phyloP scores from a whole-genome alignment of 2,329 filamentous ascomycete species.

The Colletotrichum musicola region DNA sequence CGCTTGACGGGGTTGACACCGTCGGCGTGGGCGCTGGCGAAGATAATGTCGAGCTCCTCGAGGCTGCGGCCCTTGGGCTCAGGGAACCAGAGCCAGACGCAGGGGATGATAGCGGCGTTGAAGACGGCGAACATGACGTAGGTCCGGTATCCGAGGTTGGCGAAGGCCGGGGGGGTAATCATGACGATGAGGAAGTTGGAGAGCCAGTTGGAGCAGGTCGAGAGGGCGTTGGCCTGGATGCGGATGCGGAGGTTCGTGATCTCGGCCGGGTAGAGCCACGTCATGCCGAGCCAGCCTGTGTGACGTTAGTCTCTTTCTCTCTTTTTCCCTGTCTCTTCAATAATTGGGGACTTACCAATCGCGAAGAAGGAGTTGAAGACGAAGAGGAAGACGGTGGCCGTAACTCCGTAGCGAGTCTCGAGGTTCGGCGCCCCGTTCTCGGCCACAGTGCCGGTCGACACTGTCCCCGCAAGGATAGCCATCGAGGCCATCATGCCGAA shows the following conservation, averaged over 20 bases:
- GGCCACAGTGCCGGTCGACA: conserved; percentile 46
- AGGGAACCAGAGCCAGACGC: conserved; percentile 65
- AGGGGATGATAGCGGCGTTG: conserved; percentile 64
- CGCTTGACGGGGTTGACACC: conserved; percentile 44
- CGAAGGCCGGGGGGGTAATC: conserved; percentile 72
- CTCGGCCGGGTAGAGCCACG: conserved; percentile 73
- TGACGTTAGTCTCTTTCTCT: background rate
- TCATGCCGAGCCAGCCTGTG: conserved; percentile 67
- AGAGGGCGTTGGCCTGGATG: conserved; percentile 73
- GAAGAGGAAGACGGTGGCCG: conserved; percentile 66
- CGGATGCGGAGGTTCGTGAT: conserved; percentile 71
- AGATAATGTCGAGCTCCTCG: conserved; percentile 70
- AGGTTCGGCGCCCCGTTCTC: conserved; percentile 45
- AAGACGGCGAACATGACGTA: conserved; percentile 69
- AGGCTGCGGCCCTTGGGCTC: conserved; percentile 67
- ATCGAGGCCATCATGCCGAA: conserved; percentile 72
- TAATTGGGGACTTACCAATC: conserved; percentile 45
- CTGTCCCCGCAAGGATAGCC: conserved; percentile 62
- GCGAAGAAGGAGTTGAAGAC: conserved; percentile 74
- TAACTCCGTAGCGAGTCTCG: conserved; percentile 45
- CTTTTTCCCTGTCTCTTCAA: too few relatives aligned
- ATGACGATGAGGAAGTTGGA: conserved; percentile 76
- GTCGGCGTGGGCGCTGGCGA: conserved; percentile 46
- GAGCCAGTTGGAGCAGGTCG: conserved; percentile 71
- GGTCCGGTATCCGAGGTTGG: conserved; percentile 64